Base-by-base conservation (phyloP, 1,284 basidiomycete genomes). In the Pseudozyma thailandica region DNA sequence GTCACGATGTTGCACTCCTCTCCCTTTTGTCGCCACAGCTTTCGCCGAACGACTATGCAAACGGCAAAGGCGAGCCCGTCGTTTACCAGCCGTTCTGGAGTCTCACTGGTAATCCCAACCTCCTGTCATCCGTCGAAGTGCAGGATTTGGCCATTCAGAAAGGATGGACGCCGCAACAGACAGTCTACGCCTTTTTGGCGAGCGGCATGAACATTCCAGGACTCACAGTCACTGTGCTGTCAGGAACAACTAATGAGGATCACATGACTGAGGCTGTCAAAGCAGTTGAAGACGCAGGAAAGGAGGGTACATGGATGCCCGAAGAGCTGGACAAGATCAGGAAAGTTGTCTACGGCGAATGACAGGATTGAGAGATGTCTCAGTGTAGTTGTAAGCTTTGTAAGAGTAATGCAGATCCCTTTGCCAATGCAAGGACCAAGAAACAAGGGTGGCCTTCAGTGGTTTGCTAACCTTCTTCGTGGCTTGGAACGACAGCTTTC, bases 71-170 rank as follows among this genome's bases (percentile, higher is more conserved):
- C 2, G 41, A 54, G 4, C 57, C 57, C 2, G 62, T 80, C 0
- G 64, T 65, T 2, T 82, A 82, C 44, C 80, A 82, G 38, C 76
- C 79, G 1, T 82, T 82, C 51, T 82, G 80, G 80, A 70, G 60
- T n/a, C 64, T 82, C 5, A 78, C 80, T 1, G 80, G 80, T 20
- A 82, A 82, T 45, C 70, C 69, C 7, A 55, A 64, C 16, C 58
- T 79, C 31, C 50, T 78, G 6, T 46, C 55, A 1, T 66, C 62
- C 6, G 54, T 59, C 3, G 44, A 57, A 15, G 77, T 81, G n/a
- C 56, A 64, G 15, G 54, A 63, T 13, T 13, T 74, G 16, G 68
- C 76, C 6, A 58, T 55, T 20, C 25, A 53, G 20, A 50, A 60
- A 7, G 46, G 62, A 2, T 68, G 70, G 50, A 80, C 80, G 0